These are phyloP conservation scores for Filosporella fistucella DNA, from an alignment of 495 filamentous ascomycete species.

Conservation along the genomic window DNA sequence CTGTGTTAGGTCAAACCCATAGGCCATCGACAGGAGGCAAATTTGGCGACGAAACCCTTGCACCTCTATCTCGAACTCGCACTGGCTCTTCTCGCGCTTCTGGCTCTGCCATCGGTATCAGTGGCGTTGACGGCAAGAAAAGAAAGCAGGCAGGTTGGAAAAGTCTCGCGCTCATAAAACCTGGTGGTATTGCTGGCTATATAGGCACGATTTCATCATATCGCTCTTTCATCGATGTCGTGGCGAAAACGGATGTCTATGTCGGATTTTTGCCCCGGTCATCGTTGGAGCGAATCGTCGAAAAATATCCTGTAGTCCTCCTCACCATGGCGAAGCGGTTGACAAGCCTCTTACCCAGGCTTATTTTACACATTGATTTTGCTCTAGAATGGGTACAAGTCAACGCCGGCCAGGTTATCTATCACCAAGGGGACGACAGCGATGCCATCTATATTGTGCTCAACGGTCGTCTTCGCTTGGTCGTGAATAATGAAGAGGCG, in stretches of 20 bases:
- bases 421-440: conserved; percentile 91
- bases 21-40: conserved; percentile 21
- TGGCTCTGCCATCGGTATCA: conserved; percentile 24
- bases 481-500: conserved; percentile 72
- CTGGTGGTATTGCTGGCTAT: conserved; percentile 91
- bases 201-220: conserved; percentile 91
- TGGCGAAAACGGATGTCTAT: conserved; percentile 97
- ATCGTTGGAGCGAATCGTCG: conserved; percentile 86
- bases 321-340: conserved; percentile 93
- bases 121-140: conserved; percentile 37
- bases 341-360: conserved; percentile 81
- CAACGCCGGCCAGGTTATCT: conserved; percentile 88
- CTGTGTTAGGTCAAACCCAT: conserved; percentile 23
- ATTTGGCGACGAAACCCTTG: conserved; percentile 36
- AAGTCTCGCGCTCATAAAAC: conserved; percentile 89
- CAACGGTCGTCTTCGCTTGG: conserved; percentile 80
- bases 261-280: conserved; percentile 88
- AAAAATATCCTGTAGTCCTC: conserved; percentile 85
- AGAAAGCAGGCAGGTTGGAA: conserved; percentile 48
- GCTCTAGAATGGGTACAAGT: conserved; percentile 98
- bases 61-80: conserved; percentile 42
- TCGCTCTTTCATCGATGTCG: conserved; percentile 92
- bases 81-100: conserved; percentile 48
- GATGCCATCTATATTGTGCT: conserved; percentile 98
- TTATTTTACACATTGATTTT: conserved; percentile 96